A percentile compares a stretch with the other conserved stretches of the same genome.
These are phyloP conservation scores for Fistulina hepatica DNA, from an alignment of 1,284 basidiomycete species.

Conservation along the genomic window DNA sequence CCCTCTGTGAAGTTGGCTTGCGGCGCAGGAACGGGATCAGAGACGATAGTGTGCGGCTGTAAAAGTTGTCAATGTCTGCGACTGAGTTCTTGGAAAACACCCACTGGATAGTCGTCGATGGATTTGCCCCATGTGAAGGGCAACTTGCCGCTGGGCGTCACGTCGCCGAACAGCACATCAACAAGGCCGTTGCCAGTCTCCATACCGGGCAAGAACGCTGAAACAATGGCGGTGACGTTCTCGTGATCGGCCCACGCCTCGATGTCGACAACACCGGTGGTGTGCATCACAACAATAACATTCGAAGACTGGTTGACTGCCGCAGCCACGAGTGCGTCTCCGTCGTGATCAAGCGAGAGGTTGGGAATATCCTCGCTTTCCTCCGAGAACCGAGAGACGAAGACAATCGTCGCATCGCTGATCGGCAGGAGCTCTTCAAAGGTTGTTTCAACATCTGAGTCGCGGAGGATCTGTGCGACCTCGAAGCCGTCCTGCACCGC, in stretches of 20 bases:
- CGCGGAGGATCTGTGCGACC: too few relatives aligned
- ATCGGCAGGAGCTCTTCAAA: too few relatives aligned
- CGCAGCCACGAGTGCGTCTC: conserved; percentile 31
- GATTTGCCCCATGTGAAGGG: conserved; percentile 31
- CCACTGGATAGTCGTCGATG: conserved; percentile 33
- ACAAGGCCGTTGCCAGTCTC: conserved; percentile 42
- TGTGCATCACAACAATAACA: conserved; percentile 48
- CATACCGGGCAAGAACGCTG: conserved; percentile 49
- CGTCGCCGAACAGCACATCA: conserved; percentile 42
- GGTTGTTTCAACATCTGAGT: too few relatives aligned
- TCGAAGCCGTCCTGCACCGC: too few relatives aligned
- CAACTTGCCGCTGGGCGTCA: conserved; percentile 42
- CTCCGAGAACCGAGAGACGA: conserved; percentile 8
- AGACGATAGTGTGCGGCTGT: not conserved
- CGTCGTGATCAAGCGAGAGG: conserved; percentile 46
- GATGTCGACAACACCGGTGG: conserved; percentile 39
- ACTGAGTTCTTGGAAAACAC: conserved; percentile 18
- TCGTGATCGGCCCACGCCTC: conserved; percentile 43
- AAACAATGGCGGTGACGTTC: conserved; percentile 36
- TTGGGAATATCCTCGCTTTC: conserved; percentile 22
- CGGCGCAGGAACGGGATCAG: too few relatives aligned
- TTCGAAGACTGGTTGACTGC: conserved; percentile 33
- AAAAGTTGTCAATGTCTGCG: conserved; percentile 1
- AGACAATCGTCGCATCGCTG: too few relatives aligned
- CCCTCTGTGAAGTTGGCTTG: conserved; percentile 18